Base-by-base conservation (phyloP, 1,284 basidiomycete species). In the Calocybe gambosa region DNA sequence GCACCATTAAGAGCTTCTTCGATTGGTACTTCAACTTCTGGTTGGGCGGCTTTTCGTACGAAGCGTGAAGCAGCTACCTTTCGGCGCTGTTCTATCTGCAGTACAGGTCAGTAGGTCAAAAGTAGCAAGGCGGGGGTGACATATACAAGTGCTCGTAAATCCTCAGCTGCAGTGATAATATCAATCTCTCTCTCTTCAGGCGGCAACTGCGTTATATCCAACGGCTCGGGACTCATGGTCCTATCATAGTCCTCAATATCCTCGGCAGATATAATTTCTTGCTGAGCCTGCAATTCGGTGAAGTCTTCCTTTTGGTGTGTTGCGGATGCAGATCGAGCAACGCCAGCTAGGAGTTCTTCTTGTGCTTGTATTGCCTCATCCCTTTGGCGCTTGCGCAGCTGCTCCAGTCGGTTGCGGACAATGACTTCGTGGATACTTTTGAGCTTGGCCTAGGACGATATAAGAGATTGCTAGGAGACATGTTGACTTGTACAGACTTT, bases 391-490 rank as follows among this genome's bases (percentile, higher is more conserved):
- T 93, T 93, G 51, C 94, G 88, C 45, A 99, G 79, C 58, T 97
- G 93, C 59, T 98, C 95, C 15, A 99, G 73, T 36, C 96, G 82
- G 62, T 99, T 99, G 47, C 90, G 84, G 37, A 99, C 86, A 3
- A 99, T 93, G 19, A 95, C 86, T 69, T 98, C 93, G 63, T 99
- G 96, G 50, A 98, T 76, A 50, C 77, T 81, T 61, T 91, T 89
- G 40, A 99, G 76, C 58, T 94, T 94, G 6, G 92, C 88, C 89
- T 93, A 49, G 8, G 31, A 37, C 20, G 21, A 36, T 16, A 10
- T 41, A 45, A 25, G 29, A 26, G 46, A 25, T n/a, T 10, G 37
- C 18, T 21, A 39, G 26, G 23, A 25, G 19, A 37, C 28, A 42
- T 25, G 8, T 16, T 38, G 34, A n/a, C 29, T 40, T 4, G 12